Conservation (phyloP, 2,329 filamentous ascomycete species). For the Chaetothyriales sp. region DNA sequence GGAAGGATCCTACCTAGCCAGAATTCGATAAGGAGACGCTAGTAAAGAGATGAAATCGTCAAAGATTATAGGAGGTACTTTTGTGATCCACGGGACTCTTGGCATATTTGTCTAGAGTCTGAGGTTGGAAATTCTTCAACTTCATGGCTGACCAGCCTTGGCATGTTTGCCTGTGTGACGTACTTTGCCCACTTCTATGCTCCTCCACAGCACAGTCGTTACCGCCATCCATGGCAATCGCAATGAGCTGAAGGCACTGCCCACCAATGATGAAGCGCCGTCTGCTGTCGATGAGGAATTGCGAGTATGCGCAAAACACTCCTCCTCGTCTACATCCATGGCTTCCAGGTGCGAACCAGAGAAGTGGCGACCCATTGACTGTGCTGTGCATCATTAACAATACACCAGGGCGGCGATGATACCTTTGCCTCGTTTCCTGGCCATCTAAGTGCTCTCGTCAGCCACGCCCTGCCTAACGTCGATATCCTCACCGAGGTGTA, state of each 20-base stretch:
- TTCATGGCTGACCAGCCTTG: no score
- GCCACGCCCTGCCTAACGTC: constrained; percentile 29
- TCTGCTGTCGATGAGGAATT: constrained; percentile 2
- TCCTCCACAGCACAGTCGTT: not conserved
- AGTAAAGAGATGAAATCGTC: no score
- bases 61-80: no score
- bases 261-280: constrained; percentile 9
- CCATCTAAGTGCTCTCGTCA: constrained; percentile 27
- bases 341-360: constrained; percentile 28
- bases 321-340: constrained; percentile 34
- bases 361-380: not conserved
- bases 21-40: no score
- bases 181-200: no score
- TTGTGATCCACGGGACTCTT: no score
- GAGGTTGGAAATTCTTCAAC: no score
- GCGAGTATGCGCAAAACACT: constrained; percentile 31
- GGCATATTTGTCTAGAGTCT: no score
- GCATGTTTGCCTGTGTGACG: no score
- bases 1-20: no score
- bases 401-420: constrained; percentile 32
- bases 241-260: not conserved
- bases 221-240: not conserved
- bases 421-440: constrained; percentile 34
- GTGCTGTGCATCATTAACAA: not conserved
- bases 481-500: constrained; percentile 30